phyloP scores from a whole-genome alignment of 164 flowering plant species.

The Umbellularia californica region DNA sequence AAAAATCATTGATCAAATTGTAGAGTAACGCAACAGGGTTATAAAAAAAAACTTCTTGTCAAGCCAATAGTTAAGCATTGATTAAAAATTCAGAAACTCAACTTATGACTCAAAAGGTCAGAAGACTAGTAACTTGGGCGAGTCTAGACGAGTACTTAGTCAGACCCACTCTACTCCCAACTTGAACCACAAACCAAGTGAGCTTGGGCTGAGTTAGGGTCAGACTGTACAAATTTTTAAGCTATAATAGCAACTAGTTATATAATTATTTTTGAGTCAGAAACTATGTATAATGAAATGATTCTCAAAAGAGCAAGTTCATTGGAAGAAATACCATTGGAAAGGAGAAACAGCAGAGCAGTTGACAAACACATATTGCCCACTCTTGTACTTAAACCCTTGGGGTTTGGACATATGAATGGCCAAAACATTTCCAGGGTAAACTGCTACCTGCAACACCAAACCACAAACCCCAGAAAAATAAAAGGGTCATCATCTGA shows the following conservation, averaged over 20 bases:
- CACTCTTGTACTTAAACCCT: conserved; percentile 59
- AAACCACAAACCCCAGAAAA: neutral
- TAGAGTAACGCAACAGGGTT: no score
- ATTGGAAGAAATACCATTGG: conserved; percentile 35
- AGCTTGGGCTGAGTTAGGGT: neutral
- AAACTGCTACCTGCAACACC: conserved; percentile 50
- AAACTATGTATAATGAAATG: neutral
- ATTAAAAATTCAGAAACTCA: no score
- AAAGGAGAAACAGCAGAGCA: conserved; percentile 57
- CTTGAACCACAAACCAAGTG: neutral
- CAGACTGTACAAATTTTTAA: neutral
- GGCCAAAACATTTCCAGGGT: conserved; percentile 58
- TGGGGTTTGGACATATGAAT: conserved; percentile 60
- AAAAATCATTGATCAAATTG: no score
- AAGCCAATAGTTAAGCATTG: no score
- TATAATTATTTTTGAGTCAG: neutral
- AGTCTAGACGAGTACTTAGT: no score
- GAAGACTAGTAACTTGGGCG: no score
- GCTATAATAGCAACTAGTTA: neutral
- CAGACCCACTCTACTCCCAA: no score
- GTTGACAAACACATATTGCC: conserved; percentile 60
- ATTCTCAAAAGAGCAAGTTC: neutral
- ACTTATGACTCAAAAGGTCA: no score
- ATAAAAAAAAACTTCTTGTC: no score
- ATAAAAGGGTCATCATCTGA: neutral